Evolutionary conservation across 495 filamentous ascomycete genomes (phyloP), one percentile per base, ranked within the genome.

Genomic region (Parathielavia hyrcaniae): DNA sequence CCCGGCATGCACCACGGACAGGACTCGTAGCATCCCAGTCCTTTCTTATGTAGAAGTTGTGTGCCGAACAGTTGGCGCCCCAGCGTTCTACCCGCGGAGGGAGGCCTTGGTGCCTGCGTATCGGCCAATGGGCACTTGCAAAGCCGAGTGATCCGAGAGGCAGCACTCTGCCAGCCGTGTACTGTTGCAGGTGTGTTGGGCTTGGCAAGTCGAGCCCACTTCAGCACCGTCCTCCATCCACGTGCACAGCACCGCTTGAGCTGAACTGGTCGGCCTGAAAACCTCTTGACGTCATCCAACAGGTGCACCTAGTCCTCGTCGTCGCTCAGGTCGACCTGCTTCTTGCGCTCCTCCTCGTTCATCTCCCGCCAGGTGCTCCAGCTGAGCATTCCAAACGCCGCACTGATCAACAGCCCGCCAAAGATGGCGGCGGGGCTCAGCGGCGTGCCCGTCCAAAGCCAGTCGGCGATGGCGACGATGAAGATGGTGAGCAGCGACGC

Each of bases 401-500:
- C 77, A 59, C 95, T 86, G 65, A 98, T 98, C 55, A 97, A 67
- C 23, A 89, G 57, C 3, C 93, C 91, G n/a, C 93, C 93, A 11
- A 82, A 65, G 4, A 97, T 79, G 5, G 91, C 86, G 1, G 90
- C 86, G 2, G 77, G 66, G 45, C 84, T 86, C 30, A 96, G 77
- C 1, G 86, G 83, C 55, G 83, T 77, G 23, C 90, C 90, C 1
- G 87, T 91, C 57, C 87, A 75, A 46, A 89, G 64, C 88, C 91
- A 95, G 69, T 98, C 93, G 36, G 86, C 87, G 39, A 97, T 79
- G 0, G 92, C 92, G 2, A 98, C 92, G 51, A 97, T 81, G 77
- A 98, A 96, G 62, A 98, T 97, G 16, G 93, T 97, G 30, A 98
- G 79, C 43, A 98, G 79, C 6, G 90, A 89, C 6, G 93, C 93